phyloP scores from a whole-genome alignment of 306 rosid genomes.

The Psophocarpus tetragonolobus region DNA sequence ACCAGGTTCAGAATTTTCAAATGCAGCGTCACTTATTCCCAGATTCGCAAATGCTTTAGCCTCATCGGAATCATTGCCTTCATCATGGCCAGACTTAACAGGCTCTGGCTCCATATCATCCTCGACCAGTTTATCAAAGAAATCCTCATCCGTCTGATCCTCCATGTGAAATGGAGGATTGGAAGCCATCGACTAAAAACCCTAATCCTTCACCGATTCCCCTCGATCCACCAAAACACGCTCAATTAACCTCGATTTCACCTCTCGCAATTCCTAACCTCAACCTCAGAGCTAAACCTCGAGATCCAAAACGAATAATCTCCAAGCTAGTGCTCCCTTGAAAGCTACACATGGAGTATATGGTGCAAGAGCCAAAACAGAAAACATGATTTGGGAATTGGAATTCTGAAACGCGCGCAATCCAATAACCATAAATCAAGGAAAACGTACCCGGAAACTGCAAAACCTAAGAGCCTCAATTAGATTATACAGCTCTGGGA shows the following conservation, averaged over 20 bases:
- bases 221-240: constrained; percentile 33
- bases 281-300: constrained; percentile 44
- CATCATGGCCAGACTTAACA: constrained; percentile 28
- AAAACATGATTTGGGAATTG: constrained; percentile 53
- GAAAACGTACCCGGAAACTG: constrained; percentile 26
- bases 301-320: constrained; percentile 51
- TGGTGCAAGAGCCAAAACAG: constrained; percentile 30
- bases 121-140: constrained; percentile 86
- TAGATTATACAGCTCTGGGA: constrained; percentile 42
- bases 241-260: constrained; percentile 7
- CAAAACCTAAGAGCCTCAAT: constrained; percentile 24
- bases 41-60: constrained; percentile 60
- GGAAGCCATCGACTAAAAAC: constrained; percentile 66
- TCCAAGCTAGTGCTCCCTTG: constrained; percentile 26
- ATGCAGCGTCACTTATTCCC: constrained; percentile 44
- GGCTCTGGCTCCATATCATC: constrained; percentile 61
- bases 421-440: constrained; percentile 31
- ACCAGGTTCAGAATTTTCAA: constrained; percentile 39
- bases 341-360: constrained; percentile 33
- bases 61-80: constrained; percentile 62
- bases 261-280: constrained; percentile 31
- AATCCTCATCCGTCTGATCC: constrained; percentile 92
- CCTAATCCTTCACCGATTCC: constrained; percentile 44
- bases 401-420: constrained; percentile 40
- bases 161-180: constrained; percentile 82